phyloP scores from a whole-genome alignment of 768 basidiomycete species.

The Kwoniella botswanensis region DNA sequence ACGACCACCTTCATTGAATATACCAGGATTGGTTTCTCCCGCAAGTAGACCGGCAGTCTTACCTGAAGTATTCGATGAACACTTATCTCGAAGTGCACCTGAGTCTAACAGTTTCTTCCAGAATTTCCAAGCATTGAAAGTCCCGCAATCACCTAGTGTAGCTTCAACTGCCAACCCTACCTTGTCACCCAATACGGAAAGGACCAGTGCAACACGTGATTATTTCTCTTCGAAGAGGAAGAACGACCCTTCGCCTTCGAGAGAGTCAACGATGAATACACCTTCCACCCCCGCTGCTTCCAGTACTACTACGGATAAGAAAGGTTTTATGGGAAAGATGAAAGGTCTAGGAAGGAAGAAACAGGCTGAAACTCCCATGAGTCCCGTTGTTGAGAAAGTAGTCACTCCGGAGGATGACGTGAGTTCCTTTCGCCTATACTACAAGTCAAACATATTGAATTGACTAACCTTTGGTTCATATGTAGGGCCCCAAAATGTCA shows the following conservation, averaged over 20 bases:
- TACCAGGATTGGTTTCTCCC: constrained; percentile 67
- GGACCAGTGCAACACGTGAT: constrained; percentile 34
- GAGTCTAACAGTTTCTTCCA: constrained; percentile 28
- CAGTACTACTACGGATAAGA: neutral
- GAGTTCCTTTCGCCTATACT: constrained; percentile 9
- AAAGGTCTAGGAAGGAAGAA: constrained; percentile 65
- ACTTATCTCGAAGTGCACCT: constrained; percentile 44
- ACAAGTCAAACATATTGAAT: neutral
- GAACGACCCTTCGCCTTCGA: constrained; percentile 25
- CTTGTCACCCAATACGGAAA: constrained; percentile 25
- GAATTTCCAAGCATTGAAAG: constrained; percentile 50
- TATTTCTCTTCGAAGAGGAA: constrained; percentile 52
- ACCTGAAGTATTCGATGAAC: constrained; percentile 51
- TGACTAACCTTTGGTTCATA: neutral
- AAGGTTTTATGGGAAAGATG: constrained; percentile 74
- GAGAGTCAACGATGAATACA: constrained; percentile 18
- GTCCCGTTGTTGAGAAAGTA: constrained; percentile 34
- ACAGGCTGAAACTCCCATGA: constrained; percentile 35
- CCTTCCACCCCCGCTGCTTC: constrained; percentile 53
- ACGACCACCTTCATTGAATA: constrained; percentile 55
- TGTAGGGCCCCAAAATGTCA: constrained; percentile 41
- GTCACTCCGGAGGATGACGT: constrained; percentile 43
- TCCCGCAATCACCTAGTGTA: constrained; percentile 61
- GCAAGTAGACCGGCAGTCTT: constrained; percentile 62
- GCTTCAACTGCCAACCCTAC: constrained; percentile 25